A percentile compares a stretch with the other conserved stretches of the same genome.
phyloP scores from a whole-genome alignment of 139 green algal genomes.

The Micractinium sp. region DNA sequence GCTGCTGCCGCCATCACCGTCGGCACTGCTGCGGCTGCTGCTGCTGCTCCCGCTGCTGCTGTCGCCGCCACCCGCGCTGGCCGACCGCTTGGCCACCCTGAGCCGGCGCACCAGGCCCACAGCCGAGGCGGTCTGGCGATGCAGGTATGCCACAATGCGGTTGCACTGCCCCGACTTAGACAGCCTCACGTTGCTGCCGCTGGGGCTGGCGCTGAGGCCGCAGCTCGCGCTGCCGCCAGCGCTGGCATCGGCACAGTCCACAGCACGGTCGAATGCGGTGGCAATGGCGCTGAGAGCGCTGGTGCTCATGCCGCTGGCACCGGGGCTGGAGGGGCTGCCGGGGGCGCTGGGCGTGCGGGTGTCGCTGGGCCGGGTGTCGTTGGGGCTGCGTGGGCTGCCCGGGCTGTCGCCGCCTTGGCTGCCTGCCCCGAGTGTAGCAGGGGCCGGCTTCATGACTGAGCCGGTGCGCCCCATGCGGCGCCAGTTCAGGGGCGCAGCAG shows the following conservation, averaged over 20 bases:
- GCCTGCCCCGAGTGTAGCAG: neutral
- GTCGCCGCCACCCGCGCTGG: neutral
- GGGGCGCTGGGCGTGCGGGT: neutral
- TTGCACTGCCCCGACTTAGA: conserved; percentile 9
- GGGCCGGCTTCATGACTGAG: neutral
- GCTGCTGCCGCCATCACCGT: no score
- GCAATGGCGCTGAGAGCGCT: no score
- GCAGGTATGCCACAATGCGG: conserved; percentile 10
- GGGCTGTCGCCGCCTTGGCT: neutral
- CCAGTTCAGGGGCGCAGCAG: neutral
- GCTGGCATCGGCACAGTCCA: neutral
- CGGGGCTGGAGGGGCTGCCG: neutral
- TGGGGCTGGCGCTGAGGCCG: neutral
- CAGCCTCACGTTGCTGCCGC: neutral
- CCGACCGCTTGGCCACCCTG: neutral
- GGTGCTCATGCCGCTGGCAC: neutral
- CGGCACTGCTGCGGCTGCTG: neutral
- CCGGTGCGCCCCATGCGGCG: neutral
- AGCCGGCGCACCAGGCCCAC: conserved; percentile 1
- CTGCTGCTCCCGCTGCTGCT: neutral
- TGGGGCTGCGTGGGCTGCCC: neutral
- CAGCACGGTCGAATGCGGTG: no score
- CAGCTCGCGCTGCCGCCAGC: neutral
- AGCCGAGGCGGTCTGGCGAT: neutral
- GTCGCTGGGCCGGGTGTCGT: neutral